These are phyloP conservation scores for Fusarium agapanthi DNA, from an alignment of 2,329 filamentous ascomycete genomes.

Conservation along the genomic window DNA sequence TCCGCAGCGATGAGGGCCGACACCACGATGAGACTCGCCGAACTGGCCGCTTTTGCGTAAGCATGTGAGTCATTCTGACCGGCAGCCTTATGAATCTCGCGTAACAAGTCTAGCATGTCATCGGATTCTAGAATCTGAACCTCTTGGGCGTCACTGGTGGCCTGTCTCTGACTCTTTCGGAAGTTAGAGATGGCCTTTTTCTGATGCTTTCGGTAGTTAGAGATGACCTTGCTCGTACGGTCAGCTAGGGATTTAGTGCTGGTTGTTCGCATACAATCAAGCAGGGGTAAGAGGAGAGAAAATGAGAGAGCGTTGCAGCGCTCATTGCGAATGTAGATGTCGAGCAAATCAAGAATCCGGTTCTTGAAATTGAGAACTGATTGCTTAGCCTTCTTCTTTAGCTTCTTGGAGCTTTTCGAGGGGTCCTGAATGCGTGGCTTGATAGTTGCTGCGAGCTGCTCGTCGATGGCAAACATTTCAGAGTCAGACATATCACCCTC, in stretches of 20 bases:
- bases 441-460: conserved; percentile 86
- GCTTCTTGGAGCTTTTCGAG: conserved; percentile 74
- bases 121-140: conserved; percentile 52
- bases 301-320: conserved; percentile 73
- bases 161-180: conserved; percentile 72
- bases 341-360: conserved; percentile 86
- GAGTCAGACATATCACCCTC: conserved; percentile 93
- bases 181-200: conserved; percentile 75
- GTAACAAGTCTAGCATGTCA: conserved; percentile 66
- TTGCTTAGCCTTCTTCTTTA: conserved; percentile 87
- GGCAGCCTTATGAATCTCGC: conserved; percentile 74
- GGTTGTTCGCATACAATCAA: conserved; percentile 80
- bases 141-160: conserved; percentile 49
- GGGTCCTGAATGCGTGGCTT: conserved; percentile 73
- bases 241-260: conserved; percentile 77
- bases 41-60: conserved; percentile 79
- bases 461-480: conserved; percentile 91
- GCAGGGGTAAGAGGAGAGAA: conserved; percentile 76
- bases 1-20: conserved; percentile 67
- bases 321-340: conserved; percentile 85
- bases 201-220: conserved; percentile 74
- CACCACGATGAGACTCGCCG: conserved; percentile 72
- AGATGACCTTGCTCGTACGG: conserved; percentile 77
- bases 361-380: conserved; percentile 95
- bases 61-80: conserved; percentile 70